A percentile compares a stretch with the other conserved stretches of the same genome.
Evolutionary conservation across 1,284 basidiomycete species (phyloP).

Genomic region (Ustanciosporium gigantosporum): DNA sequence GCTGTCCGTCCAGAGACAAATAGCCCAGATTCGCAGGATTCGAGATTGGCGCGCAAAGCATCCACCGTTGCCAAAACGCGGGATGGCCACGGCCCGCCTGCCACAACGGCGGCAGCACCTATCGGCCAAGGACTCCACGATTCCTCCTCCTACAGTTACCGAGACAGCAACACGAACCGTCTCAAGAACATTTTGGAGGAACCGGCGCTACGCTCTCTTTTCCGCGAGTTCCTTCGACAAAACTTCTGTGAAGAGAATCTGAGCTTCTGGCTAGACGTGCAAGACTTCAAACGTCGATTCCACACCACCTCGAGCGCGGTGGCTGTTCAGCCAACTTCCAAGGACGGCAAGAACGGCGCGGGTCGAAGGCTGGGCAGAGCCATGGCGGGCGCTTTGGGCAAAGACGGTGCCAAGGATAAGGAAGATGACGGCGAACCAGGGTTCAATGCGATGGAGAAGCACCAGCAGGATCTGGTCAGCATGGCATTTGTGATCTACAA

Average conservation of each 20-base stretch:
- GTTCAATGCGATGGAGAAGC: constrained; percentile 79
- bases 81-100: constrained; percentile 3
- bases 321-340: constrained; percentile 64
- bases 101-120: neutral
- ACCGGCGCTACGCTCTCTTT: constrained; percentile 81
- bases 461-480: constrained; percentile 91
- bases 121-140: constrained; percentile 36
- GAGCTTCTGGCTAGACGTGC: constrained; percentile 93
- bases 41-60: constrained; percentile 74
- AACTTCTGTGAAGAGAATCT: constrained; percentile 99
- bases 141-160: constrained; percentile 59
- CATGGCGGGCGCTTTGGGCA: constrained; percentile 59
- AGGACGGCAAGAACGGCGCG: constrained; percentile 18
- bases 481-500: constrained; percentile 93
- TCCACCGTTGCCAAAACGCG: constrained; percentile 77
- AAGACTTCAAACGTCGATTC: constrained; percentile 95
- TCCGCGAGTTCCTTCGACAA: constrained; percentile 88
- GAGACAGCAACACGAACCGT: constrained; percentile 83
- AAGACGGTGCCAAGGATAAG: constrained; percentile 14
- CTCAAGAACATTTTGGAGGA: constrained; percentile 91
- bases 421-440: constrained; percentile 23
- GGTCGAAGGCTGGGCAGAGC: constrained; percentile 69
- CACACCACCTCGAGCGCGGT: constrained; percentile 89
- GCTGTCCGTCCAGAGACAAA: constrained; percentile 1
- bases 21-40: constrained; percentile 62